Conservation (phyloP, 2,329 filamentous ascomycete species). For the Phoma sp. region DNA sequence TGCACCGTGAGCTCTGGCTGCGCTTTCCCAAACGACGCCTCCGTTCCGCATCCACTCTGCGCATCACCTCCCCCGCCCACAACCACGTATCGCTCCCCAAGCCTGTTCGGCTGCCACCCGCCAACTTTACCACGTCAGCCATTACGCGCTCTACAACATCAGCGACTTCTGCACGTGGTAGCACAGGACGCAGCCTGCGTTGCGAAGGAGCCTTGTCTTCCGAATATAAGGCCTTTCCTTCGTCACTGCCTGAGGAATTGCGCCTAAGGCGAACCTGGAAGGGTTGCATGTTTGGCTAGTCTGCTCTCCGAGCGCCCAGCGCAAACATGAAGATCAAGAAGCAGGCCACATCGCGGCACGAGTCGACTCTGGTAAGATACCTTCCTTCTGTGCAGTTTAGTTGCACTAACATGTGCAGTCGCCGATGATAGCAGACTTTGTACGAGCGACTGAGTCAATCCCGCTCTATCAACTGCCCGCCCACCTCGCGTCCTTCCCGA, state of each 20-base stretch:
- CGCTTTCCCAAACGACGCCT: conserved; percentile 3
- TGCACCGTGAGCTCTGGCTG: conserved; percentile 41
- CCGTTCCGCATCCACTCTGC: conserved; percentile 8
- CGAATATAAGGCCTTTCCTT: conserved; percentile 1
- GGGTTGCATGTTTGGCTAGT: conserved; percentile 44
- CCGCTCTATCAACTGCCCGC: conserved; percentile 78
- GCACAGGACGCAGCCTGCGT: conserved; percentile 1
- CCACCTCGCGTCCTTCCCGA: conserved; percentile 80
- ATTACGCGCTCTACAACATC: not conserved
- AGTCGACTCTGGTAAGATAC: conserved; percentile 56
- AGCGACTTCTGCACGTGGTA: not conserved
- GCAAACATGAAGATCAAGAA: conserved; percentile 62
- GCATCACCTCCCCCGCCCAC: conserved; percentile 15
- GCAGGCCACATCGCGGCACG: conserved; percentile 60
- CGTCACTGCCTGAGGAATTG: not conserved
- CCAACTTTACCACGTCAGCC: conserved; percentile 1
- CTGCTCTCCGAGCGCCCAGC: conserved; percentile 44
- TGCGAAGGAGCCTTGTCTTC: conserved; percentile 1
- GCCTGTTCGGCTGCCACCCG: not conserved
- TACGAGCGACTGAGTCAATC: conserved; percentile 70
- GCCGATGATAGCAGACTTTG: conserved; percentile 82
- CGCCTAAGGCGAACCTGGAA: conserved; percentile 12
- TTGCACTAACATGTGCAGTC: conserved; percentile 63
- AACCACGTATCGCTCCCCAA: not conserved
- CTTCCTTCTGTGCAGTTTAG: not conserved